Base-by-base conservation (phyloP, 1,284 basidiomycete genomes). In the Rhodofomes roseus region DNA sequence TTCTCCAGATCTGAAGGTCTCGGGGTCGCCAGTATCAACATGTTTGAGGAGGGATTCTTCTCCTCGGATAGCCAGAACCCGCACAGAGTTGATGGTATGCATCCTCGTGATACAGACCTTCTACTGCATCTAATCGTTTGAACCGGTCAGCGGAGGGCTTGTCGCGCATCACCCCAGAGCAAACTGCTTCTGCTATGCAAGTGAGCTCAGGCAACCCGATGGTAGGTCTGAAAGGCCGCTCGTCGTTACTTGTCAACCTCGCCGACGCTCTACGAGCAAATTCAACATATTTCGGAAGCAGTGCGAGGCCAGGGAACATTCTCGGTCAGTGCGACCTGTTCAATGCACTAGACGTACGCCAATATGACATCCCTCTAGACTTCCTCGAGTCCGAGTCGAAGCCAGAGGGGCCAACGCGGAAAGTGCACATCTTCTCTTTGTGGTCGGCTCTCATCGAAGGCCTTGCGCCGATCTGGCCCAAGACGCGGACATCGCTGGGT, bases 21-120 rank as follows among this genome's bases (percentile, higher is more conserved):
- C n/a, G 96, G 90, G 0, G 89, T 98, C 4, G 96, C 95, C 0
- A 94, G 91, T 67, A 77, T 94, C 53, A 86, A 93, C 70, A 97
- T 98, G 93, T 98, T 97, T 66, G 74, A 82, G 54, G 73, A 78
- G 5, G 96, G 96, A 0, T 74, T 93, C 55, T 98, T 97, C 74
- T 93, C 90, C 8, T 81, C 86, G n/a, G 79, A 83, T 63, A 67
- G 68, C 9, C 70, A 73, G 0, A 83, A 92, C 64, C 89, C 89
- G 14, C 81, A 83, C 70, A 82, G 81, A 57, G 95, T 93, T 1
- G 92, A 96, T 74, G 90, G 93, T 95, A 69, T 60, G 68, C n/a
- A 5, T 14, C 4, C 18, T 14, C 46, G 18, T 8, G 12, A 7
- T 12, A 16, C 65, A 27, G 54, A 43, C 9, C 9, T 22, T 9